Evolutionary conservation across 2,329 filamentous ascomycete genomes (phyloP), one percentile per base, ranked within the genome.

Genomic region (Zarea fungicola): DNA sequence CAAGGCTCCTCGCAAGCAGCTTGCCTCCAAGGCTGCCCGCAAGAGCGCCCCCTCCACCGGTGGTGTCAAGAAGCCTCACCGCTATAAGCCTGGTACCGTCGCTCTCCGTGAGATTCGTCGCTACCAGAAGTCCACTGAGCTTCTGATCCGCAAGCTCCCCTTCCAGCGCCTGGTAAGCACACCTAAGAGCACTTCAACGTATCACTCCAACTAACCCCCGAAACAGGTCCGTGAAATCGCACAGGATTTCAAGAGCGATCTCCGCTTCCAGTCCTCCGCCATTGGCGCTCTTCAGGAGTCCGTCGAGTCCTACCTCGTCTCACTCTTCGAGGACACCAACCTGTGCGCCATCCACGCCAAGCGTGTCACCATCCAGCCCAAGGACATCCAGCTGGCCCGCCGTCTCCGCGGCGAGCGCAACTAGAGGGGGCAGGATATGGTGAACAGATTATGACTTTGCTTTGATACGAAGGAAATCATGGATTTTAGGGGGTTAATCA

Each of bases 201-300:
- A 16, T 9, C 22, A 43, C 7, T 14, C 19, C 26, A 44, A 45
- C 45, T 48, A n/a, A 28, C 29, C 18, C 9, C n/a, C 21, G n/a
- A 7, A 39, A 51, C 61, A 81, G 77, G 78, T 96, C 58, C 89
- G 91, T 79, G 91, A 99, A 77, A 96, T 97, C 55, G 90, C 90
- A 32, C 86, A 95, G 71, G 88, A 95, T 75, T 90, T 96, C 81
- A 95, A 95, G 78, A 91, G 87, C 62, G 87, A 95, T 59, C 86
- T 95, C 55, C 88, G 91, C 68, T 99, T 96, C 89, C 93, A 99
- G 80, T 95, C 89, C 21, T 96, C 92, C 40, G 93, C 93, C 70
- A 96, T 99, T 68, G 88, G 89, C 65, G 93, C 93, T 58, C 85
- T 99, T 34, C 92, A 99, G 77, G 93, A 99, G 80, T 96, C 93